phyloP scores from a whole-genome alignment of 1,284 basidiomycete species.

The Athelia psychrophila region DNA sequence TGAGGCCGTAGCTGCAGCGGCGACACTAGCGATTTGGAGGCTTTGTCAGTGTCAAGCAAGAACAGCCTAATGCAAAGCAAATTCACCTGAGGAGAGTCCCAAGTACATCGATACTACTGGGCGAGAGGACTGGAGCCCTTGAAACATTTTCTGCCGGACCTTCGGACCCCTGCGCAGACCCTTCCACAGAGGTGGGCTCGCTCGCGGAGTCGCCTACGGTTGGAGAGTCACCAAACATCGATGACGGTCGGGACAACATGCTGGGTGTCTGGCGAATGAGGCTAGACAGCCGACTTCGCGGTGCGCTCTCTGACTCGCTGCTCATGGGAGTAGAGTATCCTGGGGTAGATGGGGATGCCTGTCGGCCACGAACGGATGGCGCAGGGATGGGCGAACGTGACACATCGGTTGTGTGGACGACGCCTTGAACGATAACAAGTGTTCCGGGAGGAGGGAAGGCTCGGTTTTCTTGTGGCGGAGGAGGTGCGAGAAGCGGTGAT shows the following conservation, averaged over 20 bases:
- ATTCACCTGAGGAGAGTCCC: constrained; percentile 73
- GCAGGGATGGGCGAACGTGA: constrained; percentile 24
- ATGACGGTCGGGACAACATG: background rate
- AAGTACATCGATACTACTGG: constrained; percentile 74
- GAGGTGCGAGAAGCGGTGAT: constrained; percentile 1
- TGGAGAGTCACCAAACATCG: background rate
- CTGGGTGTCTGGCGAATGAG: constrained; percentile 11
- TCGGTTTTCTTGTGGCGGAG: constrained; percentile 15
- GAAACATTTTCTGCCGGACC: too few relatives aligned
- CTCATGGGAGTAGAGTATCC: background rate
- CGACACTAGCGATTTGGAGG: constrained; percentile 48
- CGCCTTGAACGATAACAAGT: constrained; percentile 76
- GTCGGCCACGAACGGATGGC: constrained; percentile 6
- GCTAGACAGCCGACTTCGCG: constrained; percentile 27
- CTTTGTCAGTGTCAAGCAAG: constrained; percentile 2
- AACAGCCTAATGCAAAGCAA: background rate
- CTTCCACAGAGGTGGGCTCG: constrained; percentile 11
- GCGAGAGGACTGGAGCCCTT: constrained; percentile 40
- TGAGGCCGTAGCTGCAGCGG: constrained; percentile 77
- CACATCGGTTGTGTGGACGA: constrained; percentile 73
- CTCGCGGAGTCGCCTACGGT: background rate
- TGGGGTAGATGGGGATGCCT: background rate
- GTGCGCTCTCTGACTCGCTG: constrained; percentile 26
- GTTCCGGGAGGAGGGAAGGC: constrained; percentile 72
- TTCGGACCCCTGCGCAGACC: constrained; percentile 16